phyloP scores from a whole-genome alignment of 108 stramenopile species.

The Craspedostauros australis region DNA sequence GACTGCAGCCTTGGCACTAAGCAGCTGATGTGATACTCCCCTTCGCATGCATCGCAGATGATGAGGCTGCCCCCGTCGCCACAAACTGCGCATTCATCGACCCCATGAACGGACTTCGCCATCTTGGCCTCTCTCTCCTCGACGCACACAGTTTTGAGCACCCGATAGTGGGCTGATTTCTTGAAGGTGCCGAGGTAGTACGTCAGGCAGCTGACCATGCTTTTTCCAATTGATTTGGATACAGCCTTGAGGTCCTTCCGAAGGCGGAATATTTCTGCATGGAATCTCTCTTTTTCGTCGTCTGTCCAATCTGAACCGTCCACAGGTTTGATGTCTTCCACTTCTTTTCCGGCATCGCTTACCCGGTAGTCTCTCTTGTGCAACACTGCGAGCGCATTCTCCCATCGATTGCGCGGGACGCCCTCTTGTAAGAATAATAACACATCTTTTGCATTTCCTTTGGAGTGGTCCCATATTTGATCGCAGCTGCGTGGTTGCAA shows the following conservation, averaged over 20 bases:
- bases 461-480: constrained; percentile 50
- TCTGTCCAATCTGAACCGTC: constrained; percentile 68
- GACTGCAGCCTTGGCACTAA: constrained; percentile 38
- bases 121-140: constrained; percentile 28
- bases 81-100: constrained; percentile 60
- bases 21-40: constrained; percentile 72
- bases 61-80: constrained; percentile 74
- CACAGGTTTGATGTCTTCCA: constrained; percentile 18
- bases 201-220: constrained; percentile 35
- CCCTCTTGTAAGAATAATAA: constrained; percentile 40
- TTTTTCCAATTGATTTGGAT: constrained; percentile 39
- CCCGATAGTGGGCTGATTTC: constrained; percentile 55
- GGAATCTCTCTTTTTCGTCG: constrained; percentile 49
- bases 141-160: constrained; percentile 43
- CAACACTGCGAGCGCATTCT: constrained; percentile 41
- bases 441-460: constrained; percentile 21
- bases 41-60: constrained; percentile 77
- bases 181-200: constrained; percentile 70
- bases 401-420: constrained; percentile 43
- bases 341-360: constrained; percentile 24
- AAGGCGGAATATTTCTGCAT: constrained; percentile 40
- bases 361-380: constrained; percentile 35
- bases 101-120: constrained; percentile 11
- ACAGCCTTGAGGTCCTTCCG: constrained; percentile 54
- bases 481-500: constrained; percentile 50